Conservation (phyloP, 331 rosid genomes). For the Telfairia occidentalis region DNA sequence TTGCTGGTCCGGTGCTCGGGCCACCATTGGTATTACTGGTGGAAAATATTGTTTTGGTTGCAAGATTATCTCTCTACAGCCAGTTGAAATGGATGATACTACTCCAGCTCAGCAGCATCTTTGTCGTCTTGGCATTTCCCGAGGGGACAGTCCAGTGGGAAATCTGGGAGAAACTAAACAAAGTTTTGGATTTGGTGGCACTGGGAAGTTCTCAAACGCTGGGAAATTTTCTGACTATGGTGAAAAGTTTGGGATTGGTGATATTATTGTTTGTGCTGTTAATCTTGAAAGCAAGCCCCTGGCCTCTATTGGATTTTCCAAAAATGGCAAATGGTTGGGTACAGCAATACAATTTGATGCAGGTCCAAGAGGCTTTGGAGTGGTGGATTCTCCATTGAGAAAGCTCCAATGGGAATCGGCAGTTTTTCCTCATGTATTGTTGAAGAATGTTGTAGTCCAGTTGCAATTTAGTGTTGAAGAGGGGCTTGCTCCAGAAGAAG, state of each 20-base stretch:
- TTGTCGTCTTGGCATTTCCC: constrained; percentile 47
- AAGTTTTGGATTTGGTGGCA: constrained; percentile 51
- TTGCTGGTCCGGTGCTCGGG: constrained; percentile 51
- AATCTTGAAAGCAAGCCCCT: constrained; percentile 40
- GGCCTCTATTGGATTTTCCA: constrained; percentile 42
- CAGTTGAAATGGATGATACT: constrained; percentile 31
- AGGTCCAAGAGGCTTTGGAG: constrained; percentile 25
- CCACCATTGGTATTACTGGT: constrained; percentile 32
- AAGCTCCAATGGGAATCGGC: constrained; percentile 24
- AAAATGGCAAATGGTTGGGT: constrained; percentile 52
- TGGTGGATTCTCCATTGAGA: constrained; percentile 9
- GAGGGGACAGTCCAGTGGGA: constrained; percentile 37
- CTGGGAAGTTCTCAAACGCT: constrained; percentile 24
- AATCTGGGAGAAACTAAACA: constrained; percentile 38
- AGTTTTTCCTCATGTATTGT: constrained; percentile 43
- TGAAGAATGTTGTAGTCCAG: constrained; percentile 43
- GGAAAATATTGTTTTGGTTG: constrained; percentile 60
- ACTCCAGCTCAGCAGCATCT: constrained; percentile 26
- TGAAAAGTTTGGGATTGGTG: constrained; percentile 44
- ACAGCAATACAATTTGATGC: constrained; percentile 28
- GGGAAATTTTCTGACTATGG: constrained; percentile 34
- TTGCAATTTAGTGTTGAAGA: constrained; percentile 51
- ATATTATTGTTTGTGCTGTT: constrained; percentile 41
- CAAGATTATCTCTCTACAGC: constrained; percentile 28
- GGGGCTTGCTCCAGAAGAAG: constrained; percentile 37